Evolutionary conservation across 2,329 filamentous ascomycete genomes (phyloP), one percentile per base, ranked within the genome.

Genomic region (Botryosphaeria agaves): DNA sequence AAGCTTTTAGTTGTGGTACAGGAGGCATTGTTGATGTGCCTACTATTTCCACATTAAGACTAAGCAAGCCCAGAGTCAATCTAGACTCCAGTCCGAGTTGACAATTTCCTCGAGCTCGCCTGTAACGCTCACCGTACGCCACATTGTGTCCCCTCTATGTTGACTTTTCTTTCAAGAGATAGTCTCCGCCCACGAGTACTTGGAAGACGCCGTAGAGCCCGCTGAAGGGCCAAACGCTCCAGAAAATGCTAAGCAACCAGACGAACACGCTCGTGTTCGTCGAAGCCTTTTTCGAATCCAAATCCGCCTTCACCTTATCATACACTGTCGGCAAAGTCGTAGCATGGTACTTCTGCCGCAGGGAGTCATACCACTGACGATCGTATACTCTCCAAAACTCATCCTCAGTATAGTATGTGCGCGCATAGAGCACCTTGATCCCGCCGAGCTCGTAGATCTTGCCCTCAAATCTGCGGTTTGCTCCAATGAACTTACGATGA

Each of bases 331-430:
- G 73, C 36, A 80, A 44, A 28, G 67, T 62, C 2, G 53, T 53
- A 0, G 76, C 75, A 4, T 57, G 51, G 42, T 78, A 80, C 42
- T 65, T 69, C 15, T 49, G 46, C 12, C 75, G 53, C 31, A 79
- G 49, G 3, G 44, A 47, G 26, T 76, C 66, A 36, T 80, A 78
- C 43, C 66, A 67, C 5, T 53, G 41, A 21, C 60, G 56, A 43
- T 76, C 66, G 36, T 78, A 80, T 31, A 68, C 59, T 7, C 55
- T 47, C 74, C 75, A 79, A 45, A 81, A 81, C 38, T 80, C 75
- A 0, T 67, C 61, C 44, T 76, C 66, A 3, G 62, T 67, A 46
- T 77, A 77, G 48, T 73, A 79, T 0, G 71, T 69, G 34, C 79
- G 73, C 1, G 73, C 72, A 37, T 81, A 81, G 1, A 81, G 52